Evolutionary conservation across 805 yeast species (phyloP).

Genomic region (Schizosaccharomyces japonicus): DNA sequence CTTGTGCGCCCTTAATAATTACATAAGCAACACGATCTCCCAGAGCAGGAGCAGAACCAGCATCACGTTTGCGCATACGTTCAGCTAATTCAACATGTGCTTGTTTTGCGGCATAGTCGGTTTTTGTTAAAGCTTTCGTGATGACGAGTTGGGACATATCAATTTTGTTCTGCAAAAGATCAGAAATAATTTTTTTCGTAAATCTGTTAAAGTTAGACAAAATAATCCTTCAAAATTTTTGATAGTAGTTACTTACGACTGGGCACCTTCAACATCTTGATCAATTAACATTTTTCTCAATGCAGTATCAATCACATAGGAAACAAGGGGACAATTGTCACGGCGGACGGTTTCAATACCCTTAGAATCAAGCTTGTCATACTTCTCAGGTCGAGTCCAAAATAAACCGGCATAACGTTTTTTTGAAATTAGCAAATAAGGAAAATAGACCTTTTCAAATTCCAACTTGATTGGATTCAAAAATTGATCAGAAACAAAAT

Average conservation of each 20-base stretch:
- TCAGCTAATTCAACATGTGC: conserved; percentile 94
- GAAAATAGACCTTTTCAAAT: conserved; percentile 89
- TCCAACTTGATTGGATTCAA: conserved; percentile 76
- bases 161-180: conserved; percentile 67
- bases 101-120: conserved; percentile 86
- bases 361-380: conserved; percentile 91
- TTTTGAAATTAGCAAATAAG: conserved; percentile 79
- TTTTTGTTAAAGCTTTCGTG: conserved; percentile 69
- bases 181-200: conserved; percentile 73
- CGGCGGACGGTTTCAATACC: conserved; percentile 97
- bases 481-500: conserved; percentile 52
- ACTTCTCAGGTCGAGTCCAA: conserved; percentile 84
- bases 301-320: conserved; percentile 79
- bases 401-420: conserved; percentile 91
- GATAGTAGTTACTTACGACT: no score
- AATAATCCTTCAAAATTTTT: no score
- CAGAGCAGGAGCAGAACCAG: conserved; percentile 87
- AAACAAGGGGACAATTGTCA: conserved; percentile 88
- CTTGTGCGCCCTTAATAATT: conserved; percentile 57
- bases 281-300: conserved; percentile 66
- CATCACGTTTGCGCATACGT: conserved; percentile 84
- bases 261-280: conserved; percentile 66
- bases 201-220: no score
- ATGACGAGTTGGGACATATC: conserved; percentile 86
- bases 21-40: conserved; percentile 98